Evolutionary conservation across 805 yeast genomes (phyloP), one percentile per base, ranked within the genome.

Genomic region (Saturnispora sanitii): DNA sequence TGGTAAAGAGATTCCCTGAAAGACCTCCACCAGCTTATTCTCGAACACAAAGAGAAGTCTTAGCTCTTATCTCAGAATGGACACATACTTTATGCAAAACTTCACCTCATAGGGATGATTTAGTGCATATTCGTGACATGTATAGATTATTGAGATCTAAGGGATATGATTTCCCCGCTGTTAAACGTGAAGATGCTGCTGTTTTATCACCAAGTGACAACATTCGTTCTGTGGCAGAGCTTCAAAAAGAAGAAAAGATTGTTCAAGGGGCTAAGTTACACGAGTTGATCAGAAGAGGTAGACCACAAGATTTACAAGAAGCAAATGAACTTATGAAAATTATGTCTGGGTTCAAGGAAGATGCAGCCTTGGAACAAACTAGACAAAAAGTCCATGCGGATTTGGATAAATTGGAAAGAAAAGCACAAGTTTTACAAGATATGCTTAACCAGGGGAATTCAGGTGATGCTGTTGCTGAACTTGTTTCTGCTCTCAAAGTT

Each of bases 41-140:
- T 16, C 72, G 87, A 48, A 79, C 85, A 20, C 97, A 92, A 58
- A 70, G 86, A 56, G 69, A 87, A 51, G 77, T 90, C 47, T 69
- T 92, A 54, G 88, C 92, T 44, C 85, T 88, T 42, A 82, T 92
- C 54, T 95, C 90, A 61, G 97, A 92, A 61, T 92, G 99, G 99
- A 79, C 84, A 58, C 94, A 85, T 59, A 90, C 97, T 2, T 77
- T 92, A 41, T 90, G 96, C 62, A 78, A 79, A 53, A 86, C 92
- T 40, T 78, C 95, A 21, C 73, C 85, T 55, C 84, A 92, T 61
- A 85, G 84, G 57, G 94, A 87, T 33, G 99, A 92, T 58, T 68
- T 92, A 52, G 92, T 88, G 3, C 85, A 82, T 58, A 83, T 92
- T 50, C 76, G 92, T 50, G 98, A 92, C 57, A 92, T 92, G 98